Percentiles rank a stretch among this genome's conserved stretches.
These are phyloP conservation scores for Jaminaea rosea DNA, from an alignment of 1,284 basidiomycete species.

Conservation along the genomic window DNA sequence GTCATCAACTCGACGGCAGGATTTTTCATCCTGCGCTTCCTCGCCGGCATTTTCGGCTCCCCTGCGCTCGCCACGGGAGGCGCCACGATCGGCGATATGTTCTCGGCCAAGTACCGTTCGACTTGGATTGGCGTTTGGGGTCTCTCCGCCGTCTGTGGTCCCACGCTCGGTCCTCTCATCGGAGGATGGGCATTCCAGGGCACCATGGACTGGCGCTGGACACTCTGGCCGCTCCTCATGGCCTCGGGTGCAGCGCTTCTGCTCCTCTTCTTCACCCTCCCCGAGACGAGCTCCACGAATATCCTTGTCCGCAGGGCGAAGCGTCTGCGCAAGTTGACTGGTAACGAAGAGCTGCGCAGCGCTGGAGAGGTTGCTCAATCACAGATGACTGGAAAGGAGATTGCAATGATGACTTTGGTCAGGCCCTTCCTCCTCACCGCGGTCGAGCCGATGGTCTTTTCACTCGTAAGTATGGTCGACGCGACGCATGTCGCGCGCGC, in stretches of 20 bases:
- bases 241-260: conserved; percentile 36
- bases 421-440: conserved; percentile 31
- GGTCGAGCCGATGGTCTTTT: not conserved
- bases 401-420: conserved; percentile 30
- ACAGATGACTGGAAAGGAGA: conserved; percentile 15
- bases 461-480: not conserved
- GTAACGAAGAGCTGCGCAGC: conserved; percentile 43
- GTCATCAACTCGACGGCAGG: conserved; percentile 16
- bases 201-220: conserved; percentile 26
- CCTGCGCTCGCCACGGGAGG: conserved; percentile 34
- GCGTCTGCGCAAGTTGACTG: conserved; percentile 46
- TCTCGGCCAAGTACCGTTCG: conserved; percentile 6
- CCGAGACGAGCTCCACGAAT: conserved; percentile 46
- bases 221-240: conserved; percentile 47
- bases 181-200: conserved; percentile 26
- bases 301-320: conserved; percentile 46
- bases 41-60: conserved; percentile 27
- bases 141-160: conserved; percentile 20
- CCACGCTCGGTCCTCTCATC: conserved; percentile 27
- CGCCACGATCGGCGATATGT: conserved; percentile 30
- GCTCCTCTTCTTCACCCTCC: conserved; percentile 38
- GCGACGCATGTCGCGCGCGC: too few species aligned
- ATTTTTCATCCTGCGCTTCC: conserved; percentile 30
- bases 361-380: conserved; percentile 43
- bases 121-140: conserved; percentile 28